Evolutionary conservation across 768 basidiomycete species (phyloP).

Genomic region (Mycena indigotica): DNA sequence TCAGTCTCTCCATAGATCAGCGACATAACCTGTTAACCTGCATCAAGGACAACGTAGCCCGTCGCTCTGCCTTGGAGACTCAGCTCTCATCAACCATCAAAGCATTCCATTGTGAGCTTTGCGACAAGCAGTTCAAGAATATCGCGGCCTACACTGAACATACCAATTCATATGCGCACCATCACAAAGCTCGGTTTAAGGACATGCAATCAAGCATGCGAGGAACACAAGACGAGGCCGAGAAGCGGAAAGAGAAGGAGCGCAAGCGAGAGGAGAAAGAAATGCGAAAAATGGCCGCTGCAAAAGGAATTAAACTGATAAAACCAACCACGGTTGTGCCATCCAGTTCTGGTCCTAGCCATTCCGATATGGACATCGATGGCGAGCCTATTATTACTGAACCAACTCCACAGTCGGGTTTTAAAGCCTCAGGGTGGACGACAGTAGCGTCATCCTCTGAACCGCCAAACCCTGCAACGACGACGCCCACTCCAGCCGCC

Average conservation of each 20-base stretch:
- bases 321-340: conserved; percentile 36
- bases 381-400: conserved; percentile 47
- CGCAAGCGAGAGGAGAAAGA: conserved; percentile 85
- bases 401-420: too few species aligned
- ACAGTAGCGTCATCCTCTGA: too few species aligned
- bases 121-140: conserved; percentile 86
- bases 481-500: too few species aligned
- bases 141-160: conserved; percentile 89
- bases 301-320: conserved; percentile 74
- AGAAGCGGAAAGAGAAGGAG: conserved; percentile 83
- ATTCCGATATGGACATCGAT: conserved; percentile 31
- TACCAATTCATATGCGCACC: conserved; percentile 86
- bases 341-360: conserved; percentile 21
- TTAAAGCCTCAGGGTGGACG: conserved; percentile 56
- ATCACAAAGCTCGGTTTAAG: conserved; percentile 78
- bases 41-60: conserved; percentile 62
- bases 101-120: conserved; percentile 79
- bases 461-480: too few species aligned
- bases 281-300: conserved; percentile 79
- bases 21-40: conserved; percentile 1
- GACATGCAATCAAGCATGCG: conserved; percentile 81
- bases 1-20: conserved; percentile 28
- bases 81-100: conserved; percentile 70
- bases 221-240: conserved; percentile 66
- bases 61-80: conserved; percentile 61